Evolutionary conservation across 352 stramenopile species (phyloP).

Genomic region (Phytophthora palmivora): DNA sequence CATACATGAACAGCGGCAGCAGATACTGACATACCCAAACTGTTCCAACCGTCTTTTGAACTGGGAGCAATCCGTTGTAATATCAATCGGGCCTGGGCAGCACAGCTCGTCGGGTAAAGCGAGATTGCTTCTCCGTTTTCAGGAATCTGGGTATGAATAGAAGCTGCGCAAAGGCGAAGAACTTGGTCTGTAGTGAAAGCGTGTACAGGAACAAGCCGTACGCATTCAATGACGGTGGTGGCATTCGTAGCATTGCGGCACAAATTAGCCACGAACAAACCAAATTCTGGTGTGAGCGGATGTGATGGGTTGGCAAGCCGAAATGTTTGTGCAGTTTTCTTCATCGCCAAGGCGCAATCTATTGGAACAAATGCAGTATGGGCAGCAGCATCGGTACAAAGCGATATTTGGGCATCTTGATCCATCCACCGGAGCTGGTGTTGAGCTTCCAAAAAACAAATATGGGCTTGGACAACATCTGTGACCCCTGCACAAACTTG

Average conservation of each 20-base stretch:
- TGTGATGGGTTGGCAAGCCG: conserved; percentile 14
- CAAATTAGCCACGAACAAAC: conserved; percentile 33
- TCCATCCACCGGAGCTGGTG: conserved; percentile 64
- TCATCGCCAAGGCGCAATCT: conserved; percentile 40
- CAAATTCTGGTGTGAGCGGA: conserved; percentile 2
- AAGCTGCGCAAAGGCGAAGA: conserved; percentile 37
- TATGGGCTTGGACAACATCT: conserved; percentile 28
- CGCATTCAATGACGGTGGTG: conserved; percentile 34
- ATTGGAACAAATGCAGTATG: conserved; percentile 33
- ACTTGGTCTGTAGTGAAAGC: conserved; percentile 30
- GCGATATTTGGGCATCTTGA: conserved; percentile 19
- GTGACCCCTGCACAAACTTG: conserved; percentile 40
- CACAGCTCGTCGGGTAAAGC: conserved; percentile 30
- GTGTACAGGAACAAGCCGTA: conserved; percentile 30
- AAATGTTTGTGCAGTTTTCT: conserved; percentile 7
- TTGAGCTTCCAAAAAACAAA: conserved; percentile 51
- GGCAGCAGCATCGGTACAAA: conserved; percentile 40
- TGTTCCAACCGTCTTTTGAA: conserved; percentile 5
- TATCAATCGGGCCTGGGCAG: conserved; percentile 22
- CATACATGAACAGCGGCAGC: conserved; percentile 38
- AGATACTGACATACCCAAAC: conserved; percentile 22
- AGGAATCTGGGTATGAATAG: conserved; percentile 7
- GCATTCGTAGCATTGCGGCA: conserved; percentile 36
- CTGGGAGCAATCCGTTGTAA: conserved; percentile 18
- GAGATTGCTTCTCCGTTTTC: conserved; percentile 2